phyloP scores from a whole-genome alignment of 345 rosid species.

The Balakata baccata region DNA sequence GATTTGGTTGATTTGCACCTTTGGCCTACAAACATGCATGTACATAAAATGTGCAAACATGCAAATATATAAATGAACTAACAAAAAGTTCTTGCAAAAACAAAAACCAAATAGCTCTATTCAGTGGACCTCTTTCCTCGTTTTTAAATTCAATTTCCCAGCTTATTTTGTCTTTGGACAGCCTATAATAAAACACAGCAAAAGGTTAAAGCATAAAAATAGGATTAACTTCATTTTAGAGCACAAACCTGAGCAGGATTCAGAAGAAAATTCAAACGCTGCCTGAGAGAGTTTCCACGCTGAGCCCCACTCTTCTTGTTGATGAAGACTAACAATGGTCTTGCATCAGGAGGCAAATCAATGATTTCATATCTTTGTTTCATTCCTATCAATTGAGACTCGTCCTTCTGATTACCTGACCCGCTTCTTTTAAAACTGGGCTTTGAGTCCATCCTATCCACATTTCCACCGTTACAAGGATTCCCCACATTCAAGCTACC shows the following conservation, averaged over 20 bases:
- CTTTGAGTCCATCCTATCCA: conserved; percentile 48
- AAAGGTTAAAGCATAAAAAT: not conserved
- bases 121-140: not conserved
- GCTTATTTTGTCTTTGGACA: not conserved
- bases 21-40: not conserved
- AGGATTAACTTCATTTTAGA: too few relatives aligned
- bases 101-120: not conserved
- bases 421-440: conserved; percentile 61
- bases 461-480: conserved; percentile 37
- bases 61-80: not conserved
- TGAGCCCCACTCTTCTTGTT: conserved; percentile 86
- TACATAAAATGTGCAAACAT: not conserved
- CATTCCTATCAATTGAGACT: conserved; percentile 53
- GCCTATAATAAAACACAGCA: not conserved
- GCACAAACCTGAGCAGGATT: conserved; percentile 67
- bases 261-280: conserved; percentile 67
- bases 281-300: conserved; percentile 64
- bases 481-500: conserved; percentile 34
- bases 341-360: conserved; percentile 57
- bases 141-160: not conserved
- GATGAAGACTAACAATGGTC: conserved; percentile 75
- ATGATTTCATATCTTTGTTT: conserved; percentile 69
- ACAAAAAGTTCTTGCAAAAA: not conserved
- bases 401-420: conserved; percentile 71
- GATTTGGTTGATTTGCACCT: too few relatives aligned